Evolutionary conservation across 768 basidiomycete genomes (phyloP).

Genomic region (Psilocybe azurescens): DNA sequence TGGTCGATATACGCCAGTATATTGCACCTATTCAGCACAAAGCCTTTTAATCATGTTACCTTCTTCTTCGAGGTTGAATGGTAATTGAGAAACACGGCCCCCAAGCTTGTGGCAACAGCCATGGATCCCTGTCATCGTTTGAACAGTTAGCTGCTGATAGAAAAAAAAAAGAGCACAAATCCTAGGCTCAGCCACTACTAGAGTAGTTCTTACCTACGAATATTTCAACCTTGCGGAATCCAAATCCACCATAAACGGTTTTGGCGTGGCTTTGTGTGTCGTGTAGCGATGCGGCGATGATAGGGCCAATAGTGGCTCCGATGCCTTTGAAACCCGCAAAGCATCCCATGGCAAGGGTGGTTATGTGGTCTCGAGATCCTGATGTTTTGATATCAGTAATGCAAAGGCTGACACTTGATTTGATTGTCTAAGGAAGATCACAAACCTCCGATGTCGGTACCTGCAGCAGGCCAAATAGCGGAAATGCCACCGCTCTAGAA

Average conservation of each 20-base stretch:
- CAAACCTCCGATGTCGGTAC: conserved; percentile 4
- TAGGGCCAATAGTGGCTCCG: conserved; percentile 13
- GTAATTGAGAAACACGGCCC: not conserved
- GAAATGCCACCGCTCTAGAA: not conserved
- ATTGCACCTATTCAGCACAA: too few species aligned
- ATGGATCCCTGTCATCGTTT: not conserved
- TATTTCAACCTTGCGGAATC: conserved; percentile 16
- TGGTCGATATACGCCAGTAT: too few species aligned
- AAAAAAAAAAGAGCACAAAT: not conserved
- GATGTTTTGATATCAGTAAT: not conserved
- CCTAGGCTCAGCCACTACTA: too few species aligned
- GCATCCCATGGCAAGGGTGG: conserved; percentile 15
- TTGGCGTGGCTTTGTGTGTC: conserved; percentile 5
- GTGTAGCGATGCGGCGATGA: conserved; percentile 15
- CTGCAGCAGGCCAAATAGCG: conserved; percentile 4
- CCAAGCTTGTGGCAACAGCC: conserved; percentile 1
- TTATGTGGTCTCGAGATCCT: conserved; percentile 17
- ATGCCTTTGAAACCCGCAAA: conserved; percentile 14
- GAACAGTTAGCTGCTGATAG: not conserved
- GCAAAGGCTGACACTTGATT: too few species aligned
- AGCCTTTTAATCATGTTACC: not conserved
- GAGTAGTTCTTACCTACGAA: conserved; percentile 9
- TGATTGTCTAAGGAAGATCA: not conserved
- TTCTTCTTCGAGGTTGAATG: conserved; percentile 3
- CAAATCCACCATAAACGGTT: conserved; percentile 13